phyloP scores from a whole-genome alignment of 140 eudicot genomes.

The Oenanthe javanica region DNA sequence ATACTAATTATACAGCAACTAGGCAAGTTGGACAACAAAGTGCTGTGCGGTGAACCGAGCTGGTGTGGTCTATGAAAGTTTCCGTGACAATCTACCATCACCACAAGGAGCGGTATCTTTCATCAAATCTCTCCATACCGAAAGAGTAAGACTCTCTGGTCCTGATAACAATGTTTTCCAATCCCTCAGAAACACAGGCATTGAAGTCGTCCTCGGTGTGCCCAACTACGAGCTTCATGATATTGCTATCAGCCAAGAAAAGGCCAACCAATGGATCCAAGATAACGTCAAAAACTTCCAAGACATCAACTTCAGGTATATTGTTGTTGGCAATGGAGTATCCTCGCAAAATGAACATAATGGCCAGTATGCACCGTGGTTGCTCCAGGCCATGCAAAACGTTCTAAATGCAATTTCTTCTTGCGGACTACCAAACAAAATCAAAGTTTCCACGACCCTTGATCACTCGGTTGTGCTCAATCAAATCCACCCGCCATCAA shows the following conservation, averaged over 20 bases:
- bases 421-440: not conserved
- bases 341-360: not conserved
- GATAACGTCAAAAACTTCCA: not conserved
- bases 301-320: not conserved
- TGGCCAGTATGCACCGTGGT: not conserved
- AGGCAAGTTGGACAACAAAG: not conserved
- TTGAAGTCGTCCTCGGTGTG: conserved; percentile 1
- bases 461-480: not conserved
- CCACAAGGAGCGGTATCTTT: not conserved
- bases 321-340: not conserved
- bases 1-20: not conserved
- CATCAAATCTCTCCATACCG: not conserved
- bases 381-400: not conserved
- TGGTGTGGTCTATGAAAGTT: not conserved
- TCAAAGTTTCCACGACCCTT: not conserved
- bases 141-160: not conserved
- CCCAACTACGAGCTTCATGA: not conserved
- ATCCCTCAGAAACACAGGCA: not conserved
- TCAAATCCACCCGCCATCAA: not conserved
- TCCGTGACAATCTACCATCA: not conserved
- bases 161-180: not conserved
- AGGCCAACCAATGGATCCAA: not conserved
- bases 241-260: not conserved
- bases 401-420: not conserved
- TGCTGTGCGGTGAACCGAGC: not conserved